Evolutionary conservation across 108 stramenopile species (phyloP), one percentile per base, ranked within the genome.

Genomic region (Cyclotella distinguenda): DNA sequence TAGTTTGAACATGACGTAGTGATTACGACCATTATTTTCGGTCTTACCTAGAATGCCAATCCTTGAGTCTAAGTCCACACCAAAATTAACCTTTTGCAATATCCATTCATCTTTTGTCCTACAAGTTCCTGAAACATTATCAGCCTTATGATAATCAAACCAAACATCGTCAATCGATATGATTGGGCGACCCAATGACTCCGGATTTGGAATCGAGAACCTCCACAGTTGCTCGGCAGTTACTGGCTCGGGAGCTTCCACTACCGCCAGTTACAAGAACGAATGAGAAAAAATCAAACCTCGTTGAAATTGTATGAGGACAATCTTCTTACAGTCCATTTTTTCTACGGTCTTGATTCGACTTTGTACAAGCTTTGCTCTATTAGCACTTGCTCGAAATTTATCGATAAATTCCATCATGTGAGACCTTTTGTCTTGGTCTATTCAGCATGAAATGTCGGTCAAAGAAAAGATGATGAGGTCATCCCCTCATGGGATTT

Each of bases 341-440:
- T 94, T 95, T 50, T 98, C 94, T 6, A 98, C 84, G n/a, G 95
- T 86, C 72, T 99, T 99, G 73, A 99, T 95, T 9, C 99, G 89
- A 59, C 83, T 86, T 83, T 99, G 99, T 15, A 98, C 99, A 51
- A 98, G 88, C 7, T 93, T 90, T 2, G 96, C 94, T 28, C 93
- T 70, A 74, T 97, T 97, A 50, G 98, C 99, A 77, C 96, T 97
- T 70, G 86, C 94, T 70, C 89, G 64, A 66, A 99, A 98, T 74
- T 96, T 98, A 64, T 89, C 89, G 38, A 99, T 97, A 65, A 98
- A 98, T 63, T 97, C 96, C 95, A 98, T 97, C 94, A 99, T 97
- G 79, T 99, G 99, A 25, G 84, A 88, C 31, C 94, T 72, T 69
- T 98, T 96, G 43, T 87, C 86, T 51, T 90, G 78, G 45, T n/a